Base-by-base conservation (phyloP, 2,329 filamentous ascomycete species). In the Diaporthe humulicola region DNA sequence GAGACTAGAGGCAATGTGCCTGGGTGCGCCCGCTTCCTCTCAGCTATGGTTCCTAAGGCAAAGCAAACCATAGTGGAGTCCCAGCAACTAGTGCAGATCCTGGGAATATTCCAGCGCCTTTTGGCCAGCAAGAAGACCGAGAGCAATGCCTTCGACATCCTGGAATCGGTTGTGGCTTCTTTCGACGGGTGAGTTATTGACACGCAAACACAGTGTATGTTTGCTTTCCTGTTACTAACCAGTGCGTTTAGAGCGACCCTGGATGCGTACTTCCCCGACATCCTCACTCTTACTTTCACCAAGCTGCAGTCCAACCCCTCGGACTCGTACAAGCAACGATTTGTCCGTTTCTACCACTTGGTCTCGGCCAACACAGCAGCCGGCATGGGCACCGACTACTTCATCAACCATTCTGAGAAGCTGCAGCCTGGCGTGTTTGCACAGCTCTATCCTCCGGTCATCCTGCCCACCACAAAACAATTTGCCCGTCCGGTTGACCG, bases 91-190 rank as follows among this genome's bases (percentile, higher is more conserved):
- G 95, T 97, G 81, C 92, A 94, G 4, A 92, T 98, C 66, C 89
- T 99, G n/a, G 95, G 95, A 74, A 97, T 99, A 77, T 99, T 98
- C 88, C 96, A 98, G 83, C 96, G 95, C 80, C 90, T 99, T 15
- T 88, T 98, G 56, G 89, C 90, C 4, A 92, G 90, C 78, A 98
- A 97, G 85, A 92, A 93, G 76, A 96, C 96, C 66, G 97, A 99
- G 82, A 88, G 91, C 28, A 93, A 96, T 80, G 95, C 93, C 0
- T 98, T 98, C 80, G 97, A 99, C 81, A 89, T 99, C 61, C 88
- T 99, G 75, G 97, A 99, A 81, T 90, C 93, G 5, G 88, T 98
- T 69, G 87, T 98, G 76, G 88, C 90, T 66, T 90, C 91, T 12
- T 93, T 98, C 80, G 91, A 95, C 69, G 88, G 90, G 88, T 94